phyloP scores from a whole-genome alignment of 2,329 filamentous ascomycete genomes.

The Apiospora phragmitis region DNA sequence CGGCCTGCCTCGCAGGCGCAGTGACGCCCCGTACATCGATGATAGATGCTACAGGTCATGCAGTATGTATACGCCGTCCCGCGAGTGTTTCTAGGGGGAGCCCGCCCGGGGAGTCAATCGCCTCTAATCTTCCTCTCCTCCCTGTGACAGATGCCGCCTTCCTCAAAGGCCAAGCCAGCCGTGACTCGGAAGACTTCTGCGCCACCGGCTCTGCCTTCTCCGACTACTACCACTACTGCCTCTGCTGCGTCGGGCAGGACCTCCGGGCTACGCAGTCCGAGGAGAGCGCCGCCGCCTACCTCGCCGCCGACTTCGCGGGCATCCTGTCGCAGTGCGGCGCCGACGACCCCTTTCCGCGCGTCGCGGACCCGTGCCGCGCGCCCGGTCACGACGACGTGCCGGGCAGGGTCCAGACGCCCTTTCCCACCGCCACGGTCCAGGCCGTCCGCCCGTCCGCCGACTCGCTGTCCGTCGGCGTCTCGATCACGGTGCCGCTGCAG shows the following conservation, averaged over 20 bases:
- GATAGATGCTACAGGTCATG: not conserved
- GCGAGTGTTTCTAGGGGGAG: too few relatives aligned
- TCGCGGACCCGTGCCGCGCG: not conserved
- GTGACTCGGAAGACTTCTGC: slow-evolving; percentile 13
- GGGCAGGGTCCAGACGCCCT: slow-evolving; percentile 6
- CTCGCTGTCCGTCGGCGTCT: slow-evolving; percentile 13
- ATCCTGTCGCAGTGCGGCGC: not conserved
- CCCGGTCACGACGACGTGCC: not conserved
- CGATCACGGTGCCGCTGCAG: not conserved
- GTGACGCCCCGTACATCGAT: not conserved
- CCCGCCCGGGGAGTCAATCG: too few relatives aligned
- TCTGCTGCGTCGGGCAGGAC: slow-evolving; percentile 8
- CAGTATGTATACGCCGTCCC: not conserved
- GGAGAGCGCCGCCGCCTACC: slow-evolving; percentile 2
- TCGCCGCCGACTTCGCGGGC: slow-evolving; percentile 12
- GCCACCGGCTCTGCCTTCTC: slow-evolving; percentile 11
- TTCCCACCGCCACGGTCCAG: slow-evolving; percentile 9
- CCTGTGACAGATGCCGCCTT: slow-evolving; percentile 8
- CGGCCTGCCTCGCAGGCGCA: not conserved
- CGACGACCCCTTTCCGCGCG: not conserved
- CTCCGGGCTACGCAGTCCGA: not conserved
- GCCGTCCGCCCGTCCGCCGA: slow-evolving; percentile 1
- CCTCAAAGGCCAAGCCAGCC: slow-evolving; percentile 12
- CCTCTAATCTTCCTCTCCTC: not conserved
- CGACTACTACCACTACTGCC: slow-evolving; percentile 13